A percentile compares a stretch with the other conserved stretches of the same genome.
These are phyloP conservation scores for Dinochytrium kinnereticum DNA, from an alignment of 371 early-diverging fungal genomes.

Conservation along the genomic window DNA sequence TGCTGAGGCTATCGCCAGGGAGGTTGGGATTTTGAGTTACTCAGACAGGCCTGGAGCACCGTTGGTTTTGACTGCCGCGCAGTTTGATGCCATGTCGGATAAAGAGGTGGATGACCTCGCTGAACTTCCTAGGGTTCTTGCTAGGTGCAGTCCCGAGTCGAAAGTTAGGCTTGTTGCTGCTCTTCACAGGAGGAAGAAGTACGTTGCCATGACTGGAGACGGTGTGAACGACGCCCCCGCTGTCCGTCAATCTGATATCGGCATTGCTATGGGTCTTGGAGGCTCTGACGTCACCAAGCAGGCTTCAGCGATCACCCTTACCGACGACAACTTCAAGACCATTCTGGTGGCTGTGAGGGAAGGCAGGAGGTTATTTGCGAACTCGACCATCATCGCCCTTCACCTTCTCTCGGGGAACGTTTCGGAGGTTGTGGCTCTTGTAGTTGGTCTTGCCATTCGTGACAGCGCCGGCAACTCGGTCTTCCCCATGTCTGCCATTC, in stretches of 20 bases:
- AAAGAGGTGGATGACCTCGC: neutral
- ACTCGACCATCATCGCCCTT: constrained; percentile 40
- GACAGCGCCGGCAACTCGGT: constrained; percentile 21
- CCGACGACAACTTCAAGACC: constrained; percentile 81
- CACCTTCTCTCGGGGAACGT: constrained; percentile 29
- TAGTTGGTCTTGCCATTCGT: constrained; percentile 32
- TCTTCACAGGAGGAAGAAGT: constrained; percentile 58
- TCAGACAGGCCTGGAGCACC: neutral
- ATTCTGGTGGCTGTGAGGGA: constrained; percentile 83
- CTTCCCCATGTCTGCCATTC: constrained; percentile 44
- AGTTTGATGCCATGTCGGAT: constrained; percentile 18
- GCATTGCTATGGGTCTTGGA: constrained; percentile 76
- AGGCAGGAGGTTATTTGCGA: constrained; percentile 84
- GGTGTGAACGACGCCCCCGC: constrained; percentile 96
- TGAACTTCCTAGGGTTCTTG: constrained; percentile 12
- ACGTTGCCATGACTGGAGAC: constrained; percentile 97
- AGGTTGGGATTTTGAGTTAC: constrained; percentile 65
- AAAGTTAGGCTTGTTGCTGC: constrained; percentile 7
- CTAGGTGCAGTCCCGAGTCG: constrained; percentile 11
- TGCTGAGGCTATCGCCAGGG: constrained; percentile 77
- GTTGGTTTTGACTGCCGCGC: constrained; percentile 39
- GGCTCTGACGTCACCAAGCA: constrained; percentile 92
- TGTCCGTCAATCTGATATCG: constrained; percentile 82
- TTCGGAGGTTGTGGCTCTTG: constrained; percentile 35
- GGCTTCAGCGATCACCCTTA: constrained; percentile 87